Base-by-base conservation (phyloP, 1,284 basidiomycete genomes). In the Trametes sp. region DNA sequence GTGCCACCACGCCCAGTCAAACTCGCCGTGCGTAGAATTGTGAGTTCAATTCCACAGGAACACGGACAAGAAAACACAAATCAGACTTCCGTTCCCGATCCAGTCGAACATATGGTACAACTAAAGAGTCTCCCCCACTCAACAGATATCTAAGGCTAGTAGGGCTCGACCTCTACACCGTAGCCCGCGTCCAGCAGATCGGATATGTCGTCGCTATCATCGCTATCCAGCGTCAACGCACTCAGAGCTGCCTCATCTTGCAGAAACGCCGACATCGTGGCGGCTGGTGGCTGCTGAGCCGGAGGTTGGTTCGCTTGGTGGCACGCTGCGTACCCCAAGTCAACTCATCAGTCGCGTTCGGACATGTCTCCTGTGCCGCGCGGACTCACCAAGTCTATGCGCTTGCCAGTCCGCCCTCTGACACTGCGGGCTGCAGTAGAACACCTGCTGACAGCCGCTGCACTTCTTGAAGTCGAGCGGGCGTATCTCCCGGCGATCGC, bases 361-460 rank as follows among this genome's bases (percentile, higher is more conserved):
- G n/a, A n/a, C n/a, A n/a, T n/a, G n/a, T n/a, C n/a, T n/a, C n/a
- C n/a, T n/a, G n/a, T n/a, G n/a, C n/a, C n/a, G n/a, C n/a, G n/a
- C n/a, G n/a, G 14, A 19, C 38, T 41, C 38, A 52, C 50, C 50
- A 19, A 11, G 21, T 62, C 66, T 69, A 42, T 70, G 69, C 11
- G 16, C 28, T 26, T 59, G 64, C 70, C 70, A 70, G 44, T 71
- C 62, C 14, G 36, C 41, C 21, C 26, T 49, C 60, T 70, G 65
- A 49, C 70, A 71, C 24, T 46, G 54, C 14, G 31, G 16, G 2
- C 64, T 59, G 51, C 70, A 71, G 28, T 69, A 71, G 16, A 35
- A 31, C 4, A 33, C 53, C 38, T 50, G 41, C 57, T 65, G 68
- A 53, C 70, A 71, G 11, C 54, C 36, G n/a, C 41, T 55, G 59